phyloP scores from a whole-genome alignment of 345 rosid genomes.

The Aegle marmelos region DNA sequence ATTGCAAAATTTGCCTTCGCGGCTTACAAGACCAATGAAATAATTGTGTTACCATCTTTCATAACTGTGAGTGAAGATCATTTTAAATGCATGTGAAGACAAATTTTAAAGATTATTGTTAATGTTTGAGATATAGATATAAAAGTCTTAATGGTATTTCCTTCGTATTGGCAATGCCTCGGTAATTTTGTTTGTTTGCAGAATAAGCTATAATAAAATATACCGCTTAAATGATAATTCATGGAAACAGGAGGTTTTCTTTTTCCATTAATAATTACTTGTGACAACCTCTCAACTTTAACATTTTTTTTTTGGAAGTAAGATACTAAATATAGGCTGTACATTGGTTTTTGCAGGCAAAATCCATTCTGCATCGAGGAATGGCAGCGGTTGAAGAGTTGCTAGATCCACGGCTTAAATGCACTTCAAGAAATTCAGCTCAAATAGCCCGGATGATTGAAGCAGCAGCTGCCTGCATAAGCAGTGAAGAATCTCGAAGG shows the following conservation, averaged over 20 bases:
- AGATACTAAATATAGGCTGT: neutral
- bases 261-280: neutral
- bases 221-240: neutral
- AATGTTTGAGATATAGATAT: neutral
- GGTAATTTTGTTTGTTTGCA: too few species aligned
- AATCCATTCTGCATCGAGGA: constrained; percentile 67
- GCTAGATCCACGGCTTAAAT: constrained; percentile 58
- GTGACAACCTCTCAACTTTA: neutral
- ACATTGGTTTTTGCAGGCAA: constrained; percentile 48
- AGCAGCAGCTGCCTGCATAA: constrained; percentile 75
- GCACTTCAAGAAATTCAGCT: constrained; percentile 32
- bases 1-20: neutral
- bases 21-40: neutral
- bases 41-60: neutral
- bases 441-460: constrained; percentile 59
- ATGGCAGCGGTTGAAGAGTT: constrained; percentile 60
- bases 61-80: neutral
- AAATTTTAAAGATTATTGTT: neutral
- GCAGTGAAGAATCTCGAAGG: constrained; percentile 67
- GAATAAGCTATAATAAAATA: too few species aligned
- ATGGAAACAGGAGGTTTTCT: neutral
- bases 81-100: neutral
- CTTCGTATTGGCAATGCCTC: neutral
- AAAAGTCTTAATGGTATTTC: neutral
- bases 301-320: neutral